These are phyloP conservation scores for Saturnispora halmiae DNA, from an alignment of 805 yeast genomes.

Conservation along the genomic window DNA sequence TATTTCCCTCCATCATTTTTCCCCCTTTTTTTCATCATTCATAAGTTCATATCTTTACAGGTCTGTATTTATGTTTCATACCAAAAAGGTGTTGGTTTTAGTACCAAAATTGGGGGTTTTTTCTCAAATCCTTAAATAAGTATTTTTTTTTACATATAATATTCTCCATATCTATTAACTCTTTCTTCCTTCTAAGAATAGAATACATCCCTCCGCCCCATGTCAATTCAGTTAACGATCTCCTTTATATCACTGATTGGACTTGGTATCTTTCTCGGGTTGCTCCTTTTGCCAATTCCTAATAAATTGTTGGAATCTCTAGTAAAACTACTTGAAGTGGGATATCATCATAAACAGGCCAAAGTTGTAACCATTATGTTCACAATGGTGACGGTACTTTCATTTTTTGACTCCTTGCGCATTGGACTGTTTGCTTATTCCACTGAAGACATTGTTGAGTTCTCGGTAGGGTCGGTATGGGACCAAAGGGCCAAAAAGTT, in stretches of 20 bases:
- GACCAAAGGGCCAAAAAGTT: conserved; percentile 38
- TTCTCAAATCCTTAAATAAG: too few species aligned
- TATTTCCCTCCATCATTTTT: background rate
- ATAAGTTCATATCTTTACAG: too few species aligned
- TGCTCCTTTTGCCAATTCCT: conserved; percentile 44
- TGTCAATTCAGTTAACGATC: conserved; percentile 27
- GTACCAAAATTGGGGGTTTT: too few species aligned
- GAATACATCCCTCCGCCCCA: too few species aligned
- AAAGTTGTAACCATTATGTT: conserved; percentile 6
- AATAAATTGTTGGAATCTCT: conserved; percentile 32
- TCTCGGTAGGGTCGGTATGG: conserved; percentile 27
- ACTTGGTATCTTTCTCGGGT: conserved; percentile 37
- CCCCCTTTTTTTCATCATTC: background rate
- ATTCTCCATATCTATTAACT: too few species aligned
- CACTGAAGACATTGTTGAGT: conserved; percentile 12
- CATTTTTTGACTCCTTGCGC: conserved; percentile 39
- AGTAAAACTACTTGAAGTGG: conserved; percentile 15
- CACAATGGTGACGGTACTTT: conserved; percentile 30
- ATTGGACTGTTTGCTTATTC: conserved; percentile 15
- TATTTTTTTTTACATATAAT: too few species aligned
- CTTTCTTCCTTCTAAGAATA: too few species aligned
- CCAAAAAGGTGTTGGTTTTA: too few species aligned
- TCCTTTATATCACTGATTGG: conserved; percentile 34
- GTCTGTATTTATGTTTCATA: too few species aligned
- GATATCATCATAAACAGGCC: conserved; percentile 1